phyloP scores from a whole-genome alignment of 345 rosid species.

The Arabidopsis arenosa region DNA sequence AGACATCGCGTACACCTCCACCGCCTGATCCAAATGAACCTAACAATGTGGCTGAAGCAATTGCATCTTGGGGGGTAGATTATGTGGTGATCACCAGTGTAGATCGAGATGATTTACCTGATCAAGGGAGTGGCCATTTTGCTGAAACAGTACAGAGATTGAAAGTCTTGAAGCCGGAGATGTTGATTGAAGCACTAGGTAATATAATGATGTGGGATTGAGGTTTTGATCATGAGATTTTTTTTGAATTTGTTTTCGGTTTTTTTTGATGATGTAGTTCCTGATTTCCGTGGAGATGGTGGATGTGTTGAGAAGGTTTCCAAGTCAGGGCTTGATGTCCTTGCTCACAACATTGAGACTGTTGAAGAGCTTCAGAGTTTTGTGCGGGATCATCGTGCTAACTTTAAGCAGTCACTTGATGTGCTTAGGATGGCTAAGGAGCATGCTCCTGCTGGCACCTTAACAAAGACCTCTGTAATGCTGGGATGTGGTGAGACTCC shows the following conservation, averaged over 20 bases:
- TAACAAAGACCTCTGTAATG: slow-evolving; percentile 96
- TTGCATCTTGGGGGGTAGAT: slow-evolving; percentile 96
- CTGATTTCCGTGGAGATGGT: slow-evolving; percentile 90
- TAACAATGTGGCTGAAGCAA: slow-evolving; percentile 89
- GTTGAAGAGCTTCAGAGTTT: slow-evolving; percentile 92
- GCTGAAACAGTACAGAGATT: slow-evolving; percentile 77
- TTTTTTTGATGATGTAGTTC: slow-evolving; percentile 59
- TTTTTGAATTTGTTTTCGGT: background rate
- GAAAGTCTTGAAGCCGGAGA: slow-evolving; percentile 81
- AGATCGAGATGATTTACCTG: slow-evolving; percentile 85
- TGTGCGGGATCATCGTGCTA: slow-evolving; percentile 94
- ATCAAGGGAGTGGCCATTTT: slow-evolving; percentile 89
- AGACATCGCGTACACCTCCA: slow-evolving; percentile 93
- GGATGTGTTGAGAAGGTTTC: slow-evolving; percentile 87
- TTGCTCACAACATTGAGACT: slow-evolving; percentile 98
- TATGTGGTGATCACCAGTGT: slow-evolving; percentile 94
- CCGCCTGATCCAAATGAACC: slow-evolving; percentile 95
- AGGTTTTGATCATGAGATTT: background rate
- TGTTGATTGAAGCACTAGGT: slow-evolving; percentile 96
- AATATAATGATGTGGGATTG: slow-evolving; percentile 20
- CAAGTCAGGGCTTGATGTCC: slow-evolving; percentile 83
- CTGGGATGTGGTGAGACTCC: slow-evolving; percentile 99
- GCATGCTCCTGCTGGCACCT: slow-evolving; percentile 76
- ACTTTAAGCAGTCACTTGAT: slow-evolving; percentile 90
- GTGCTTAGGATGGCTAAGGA: slow-evolving; percentile 90